phyloP scores from a whole-genome alignment of 768 basidiomycete species.

The Boletellus ananas region DNA sequence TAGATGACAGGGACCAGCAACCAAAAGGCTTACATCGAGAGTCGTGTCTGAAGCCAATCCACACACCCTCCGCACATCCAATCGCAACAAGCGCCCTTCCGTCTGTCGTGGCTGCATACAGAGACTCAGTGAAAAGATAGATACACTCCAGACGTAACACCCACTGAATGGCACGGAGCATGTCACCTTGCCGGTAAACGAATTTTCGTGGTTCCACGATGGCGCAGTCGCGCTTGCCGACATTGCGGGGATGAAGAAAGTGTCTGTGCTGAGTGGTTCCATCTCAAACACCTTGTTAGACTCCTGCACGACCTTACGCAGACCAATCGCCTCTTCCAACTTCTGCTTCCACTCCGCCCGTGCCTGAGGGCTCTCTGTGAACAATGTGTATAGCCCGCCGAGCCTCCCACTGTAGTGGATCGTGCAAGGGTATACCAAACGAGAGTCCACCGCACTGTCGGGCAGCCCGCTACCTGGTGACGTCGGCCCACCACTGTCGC shows the following conservation, averaged over 20 bases:
- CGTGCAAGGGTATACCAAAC: constrained; percentile 82
- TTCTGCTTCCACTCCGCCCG: constrained; percentile 88
- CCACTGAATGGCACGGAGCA: constrained; percentile 91
- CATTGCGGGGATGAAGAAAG: constrained; percentile 75
- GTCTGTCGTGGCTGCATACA: constrained; percentile 66
- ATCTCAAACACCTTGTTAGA: constrained; percentile 94
- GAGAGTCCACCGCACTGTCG: constrained; percentile 55
- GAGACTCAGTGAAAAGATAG: constrained; percentile 6
- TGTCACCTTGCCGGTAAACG: constrained; percentile 81
- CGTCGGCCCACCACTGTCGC: constrained; percentile 23
- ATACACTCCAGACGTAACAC: constrained; percentile 7
- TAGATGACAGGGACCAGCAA: neutral
- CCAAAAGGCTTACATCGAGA: constrained; percentile 56
- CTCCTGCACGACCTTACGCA: constrained; percentile 85
- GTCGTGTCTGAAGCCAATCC: constrained; percentile 91
- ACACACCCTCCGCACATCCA: constrained; percentile 93
- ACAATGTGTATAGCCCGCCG: constrained; percentile 83
- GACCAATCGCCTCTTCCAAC: constrained; percentile 80
- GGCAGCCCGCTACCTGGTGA: constrained; percentile 30
- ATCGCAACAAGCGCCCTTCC: constrained; percentile 85
- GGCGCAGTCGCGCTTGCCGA: constrained; percentile 43
- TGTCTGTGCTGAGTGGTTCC: constrained; percentile 83
- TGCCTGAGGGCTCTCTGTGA: constrained; percentile 73
- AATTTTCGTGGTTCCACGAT: constrained; percentile 64
- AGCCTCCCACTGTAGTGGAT: constrained; percentile 85